Conservation (phyloP, 1,139 yeast genomes). For the Sugiyamaella pinicola region DNA sequence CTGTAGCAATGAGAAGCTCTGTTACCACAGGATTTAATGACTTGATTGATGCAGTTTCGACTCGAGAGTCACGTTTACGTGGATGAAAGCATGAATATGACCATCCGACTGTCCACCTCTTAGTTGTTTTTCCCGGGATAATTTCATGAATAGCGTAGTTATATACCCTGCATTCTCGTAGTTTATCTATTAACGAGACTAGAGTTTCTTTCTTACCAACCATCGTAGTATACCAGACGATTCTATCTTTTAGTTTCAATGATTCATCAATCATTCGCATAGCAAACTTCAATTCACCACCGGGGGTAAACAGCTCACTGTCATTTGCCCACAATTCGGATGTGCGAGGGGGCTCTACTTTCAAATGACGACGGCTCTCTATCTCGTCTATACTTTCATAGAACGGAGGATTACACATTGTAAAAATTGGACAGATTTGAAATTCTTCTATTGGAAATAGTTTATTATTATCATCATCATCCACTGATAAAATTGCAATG, state of each 20-base stretch:
- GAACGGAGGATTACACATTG: conserved; percentile 53
- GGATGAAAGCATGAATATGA: conserved; percentile 32
- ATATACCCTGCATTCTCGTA: conserved; percentile 28
- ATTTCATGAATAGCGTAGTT: conserved; percentile 39
- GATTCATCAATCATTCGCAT: conserved; percentile 42
- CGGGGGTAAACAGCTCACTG: conserved; percentile 45
- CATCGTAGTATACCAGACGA: conserved; percentile 47
- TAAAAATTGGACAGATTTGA: conserved; percentile 24
- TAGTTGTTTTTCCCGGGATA: conserved; percentile 38
- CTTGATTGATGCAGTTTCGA: conserved; percentile 15
- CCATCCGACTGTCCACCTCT: conserved; percentile 51
- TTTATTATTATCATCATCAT: not conserved
- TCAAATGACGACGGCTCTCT: conserved; percentile 26
- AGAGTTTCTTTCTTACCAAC: conserved; percentile 45
- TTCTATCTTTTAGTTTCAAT: conserved; percentile 12
- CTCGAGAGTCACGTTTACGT: conserved; percentile 19
- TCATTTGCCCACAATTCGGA: conserved; percentile 35
- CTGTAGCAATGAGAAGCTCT: conserved; percentile 2
- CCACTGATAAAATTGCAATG: not conserved
- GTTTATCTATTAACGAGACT: conserved; percentile 29
- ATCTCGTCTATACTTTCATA: conserved; percentile 44
- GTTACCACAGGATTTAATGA: conserved; percentile 23
- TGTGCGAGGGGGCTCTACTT: conserved; percentile 25
- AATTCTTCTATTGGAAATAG: not conserved
- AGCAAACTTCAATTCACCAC: conserved; percentile 49